Conservation (phyloP, 2,329 filamentous ascomycete genomes). For the Hymenoscyphus salicellus region DNA sequence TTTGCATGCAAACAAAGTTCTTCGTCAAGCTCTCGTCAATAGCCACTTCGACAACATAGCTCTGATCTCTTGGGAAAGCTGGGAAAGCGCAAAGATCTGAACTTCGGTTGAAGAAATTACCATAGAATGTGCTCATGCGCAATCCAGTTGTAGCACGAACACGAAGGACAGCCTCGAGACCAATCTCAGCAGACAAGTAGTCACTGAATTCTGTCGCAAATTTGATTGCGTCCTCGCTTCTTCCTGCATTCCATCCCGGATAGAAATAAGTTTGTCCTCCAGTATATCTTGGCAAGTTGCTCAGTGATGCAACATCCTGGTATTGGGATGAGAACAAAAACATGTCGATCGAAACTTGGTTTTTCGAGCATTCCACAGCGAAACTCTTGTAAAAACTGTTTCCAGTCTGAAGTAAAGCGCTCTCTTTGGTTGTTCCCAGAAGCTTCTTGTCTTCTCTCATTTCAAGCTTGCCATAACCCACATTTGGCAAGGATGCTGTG, state of each 20-base stretch:
- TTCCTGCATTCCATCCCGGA: conserved; percentile 89
- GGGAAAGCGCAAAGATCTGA: conserved; percentile 98
- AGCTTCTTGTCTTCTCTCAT: conserved; percentile 96
- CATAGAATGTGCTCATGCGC: conserved; percentile 97
- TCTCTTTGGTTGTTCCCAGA: conserved; percentile 90
- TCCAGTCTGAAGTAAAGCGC: conserved; percentile 78
- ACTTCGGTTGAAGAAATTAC: conserved; percentile 98
- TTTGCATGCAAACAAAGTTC: conserved; percentile 87
- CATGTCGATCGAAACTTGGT: conserved; percentile 98
- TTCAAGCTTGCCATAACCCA: conserved; percentile 85
- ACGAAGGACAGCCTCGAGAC: conserved; percentile 89
- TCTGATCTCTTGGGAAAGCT: conserved; percentile 94
- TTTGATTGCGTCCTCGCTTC: conserved; percentile 94
- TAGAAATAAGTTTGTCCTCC: conserved; percentile 99
- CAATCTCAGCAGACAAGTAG: conserved; percentile 94
- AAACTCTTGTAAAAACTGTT: conserved; percentile 99
- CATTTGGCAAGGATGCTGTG: conserved; percentile 83
- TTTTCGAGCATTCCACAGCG: conserved; percentile 97
- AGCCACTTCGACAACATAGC: conserved; percentile 95
- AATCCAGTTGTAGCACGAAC: conserved; percentile 92
- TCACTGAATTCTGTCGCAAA: conserved; percentile 97
- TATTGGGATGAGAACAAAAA: conserved; percentile 95
- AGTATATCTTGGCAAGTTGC: conserved; percentile 92
- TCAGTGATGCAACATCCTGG: conserved; percentile 93
- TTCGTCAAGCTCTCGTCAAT: conserved; percentile 94